Conservation (phyloP, 306 rosid genomes). For the Lathyrus sativus region DNA sequence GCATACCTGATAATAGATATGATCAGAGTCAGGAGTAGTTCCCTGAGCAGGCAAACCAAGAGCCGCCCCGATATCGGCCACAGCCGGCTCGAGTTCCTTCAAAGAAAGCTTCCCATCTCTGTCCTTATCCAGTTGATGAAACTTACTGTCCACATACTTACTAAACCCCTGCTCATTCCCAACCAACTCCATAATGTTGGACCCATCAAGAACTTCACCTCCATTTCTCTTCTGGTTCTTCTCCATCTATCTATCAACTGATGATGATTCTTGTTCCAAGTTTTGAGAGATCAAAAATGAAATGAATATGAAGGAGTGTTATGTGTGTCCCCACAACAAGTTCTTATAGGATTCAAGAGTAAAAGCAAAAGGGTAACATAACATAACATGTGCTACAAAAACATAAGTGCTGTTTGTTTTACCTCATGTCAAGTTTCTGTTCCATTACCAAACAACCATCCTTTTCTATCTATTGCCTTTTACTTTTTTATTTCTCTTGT, state of each 20-base stretch:
- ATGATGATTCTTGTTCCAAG: background rate
- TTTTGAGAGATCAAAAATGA: background rate
- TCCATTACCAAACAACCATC: constrained; percentile 16
- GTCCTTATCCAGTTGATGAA: constrained; percentile 75
- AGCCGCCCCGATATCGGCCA: constrained; percentile 94
- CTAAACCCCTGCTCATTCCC: constrained; percentile 74
- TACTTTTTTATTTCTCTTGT: background rate
- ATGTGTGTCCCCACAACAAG: constrained; percentile 39
- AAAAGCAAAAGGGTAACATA: constrained; percentile 33
- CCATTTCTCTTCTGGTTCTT: constrained; percentile 37
- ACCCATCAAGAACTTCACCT: constrained; percentile 81
- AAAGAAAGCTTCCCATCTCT: constrained; percentile 85
- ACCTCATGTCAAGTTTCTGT: background rate
- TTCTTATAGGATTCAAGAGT: background rate
- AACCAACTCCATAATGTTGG: constrained; percentile 92
- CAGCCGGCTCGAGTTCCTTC: constrained; percentile 91
- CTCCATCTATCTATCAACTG: background rate
- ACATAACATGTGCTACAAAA: constrained; percentile 45
- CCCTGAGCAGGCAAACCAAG: constrained; percentile 92
- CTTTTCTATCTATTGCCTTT: constrained; percentile 7
- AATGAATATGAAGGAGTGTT: background rate
- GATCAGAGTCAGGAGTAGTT: constrained; percentile 73
- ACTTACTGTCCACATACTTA: constrained; percentile 80
- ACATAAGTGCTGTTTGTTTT: constrained; percentile 35
- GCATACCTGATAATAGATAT: constrained; percentile 53